Evolutionary conservation across 441 rosid species (phyloP), one percentile per base, ranked within the genome.

Genomic region (Erodium moschatum): DNA sequence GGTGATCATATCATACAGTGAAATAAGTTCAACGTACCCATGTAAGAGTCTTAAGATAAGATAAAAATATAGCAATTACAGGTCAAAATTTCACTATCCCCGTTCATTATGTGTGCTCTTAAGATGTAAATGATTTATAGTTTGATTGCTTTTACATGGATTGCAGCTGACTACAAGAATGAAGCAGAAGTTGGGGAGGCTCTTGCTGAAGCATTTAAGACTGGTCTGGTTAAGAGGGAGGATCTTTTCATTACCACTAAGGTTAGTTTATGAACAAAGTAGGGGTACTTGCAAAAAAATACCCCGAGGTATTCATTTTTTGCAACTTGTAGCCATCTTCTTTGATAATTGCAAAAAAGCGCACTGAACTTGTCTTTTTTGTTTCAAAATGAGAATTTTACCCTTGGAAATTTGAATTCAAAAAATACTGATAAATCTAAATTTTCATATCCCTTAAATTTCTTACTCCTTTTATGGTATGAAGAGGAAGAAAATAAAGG

Each of bases 161-260:
- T 48, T 81, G 79, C 78, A 92, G 98, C 98, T 73, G 94, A 89
- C 79, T 93, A 93, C 71, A 75, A 27, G 83, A 90, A 89, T 66
- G 97, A 93, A 80, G 77, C 82, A 2, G 90, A 92, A 83, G 96
- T 90, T 27, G 98, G 96, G 20, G 94, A 87, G 74, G 92, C 86
- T 6, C 86, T 92, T 74, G 75, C 97, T 9, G 94, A 88, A 83
- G 94, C 87, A 72, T 79, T 89, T 74, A 77, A 54, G 67, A 80
- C 76, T 0, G 91, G 96, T 33, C 78, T 92, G 71, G 92, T 92
- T 62, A 85, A 85, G 81, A 80, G 98, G 75, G 92, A 90, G 77
- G 98, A 92, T 13, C 85, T 92, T 76, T 92, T 89, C 79, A 80
- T 92, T 75, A 90, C 97, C 0, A 89, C 98, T 52, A 92, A 92